Percentiles rank a stretch among this genome's conserved stretches.
Evolutionary conservation across 139 green algal species (phyloP).

Genomic region (Yamagishiella unicocca): DNA sequence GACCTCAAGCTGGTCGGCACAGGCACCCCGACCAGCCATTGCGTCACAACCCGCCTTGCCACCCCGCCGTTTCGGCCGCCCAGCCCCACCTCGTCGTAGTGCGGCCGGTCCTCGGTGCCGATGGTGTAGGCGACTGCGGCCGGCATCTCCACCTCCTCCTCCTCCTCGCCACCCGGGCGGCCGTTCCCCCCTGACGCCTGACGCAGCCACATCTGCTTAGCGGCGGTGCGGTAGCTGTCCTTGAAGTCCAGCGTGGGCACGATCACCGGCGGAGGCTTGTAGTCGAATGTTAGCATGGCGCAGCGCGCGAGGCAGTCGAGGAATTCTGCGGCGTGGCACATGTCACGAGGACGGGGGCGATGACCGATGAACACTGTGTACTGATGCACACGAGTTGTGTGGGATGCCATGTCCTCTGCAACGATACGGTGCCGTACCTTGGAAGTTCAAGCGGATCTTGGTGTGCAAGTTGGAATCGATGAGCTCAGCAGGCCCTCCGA

Average conservation of each 20-base stretch:
- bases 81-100: constrained; percentile 38
- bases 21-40: no score
- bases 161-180: not conserved
- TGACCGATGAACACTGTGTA: no score
- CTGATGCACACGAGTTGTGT: no score
- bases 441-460: constrained; percentile 32
- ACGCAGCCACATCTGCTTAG: constrained; percentile 47
- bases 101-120: constrained; percentile 30
- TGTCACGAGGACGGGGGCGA: no score
- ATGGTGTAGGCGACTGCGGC: constrained; percentile 1
- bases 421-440: constrained; percentile 7
- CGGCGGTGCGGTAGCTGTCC: constrained; percentile 41
- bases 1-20: no score
- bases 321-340: constrained; percentile 45
- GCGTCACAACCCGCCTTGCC: no score
- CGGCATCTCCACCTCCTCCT: constrained; percentile 42
- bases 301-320: constrained; percentile 44
- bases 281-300: constrained; percentile 44
- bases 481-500: constrained; percentile 5
- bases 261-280: constrained; percentile 26
- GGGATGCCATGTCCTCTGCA: not conserved
- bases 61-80: no score
- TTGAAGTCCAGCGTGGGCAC: constrained; percentile 47
- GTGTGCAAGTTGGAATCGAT: constrained; percentile 41
- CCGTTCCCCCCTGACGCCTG: not conserved